Conservation (phyloP, 352 stramenopile genomes). For the Phytopythium helicoides region DNA sequence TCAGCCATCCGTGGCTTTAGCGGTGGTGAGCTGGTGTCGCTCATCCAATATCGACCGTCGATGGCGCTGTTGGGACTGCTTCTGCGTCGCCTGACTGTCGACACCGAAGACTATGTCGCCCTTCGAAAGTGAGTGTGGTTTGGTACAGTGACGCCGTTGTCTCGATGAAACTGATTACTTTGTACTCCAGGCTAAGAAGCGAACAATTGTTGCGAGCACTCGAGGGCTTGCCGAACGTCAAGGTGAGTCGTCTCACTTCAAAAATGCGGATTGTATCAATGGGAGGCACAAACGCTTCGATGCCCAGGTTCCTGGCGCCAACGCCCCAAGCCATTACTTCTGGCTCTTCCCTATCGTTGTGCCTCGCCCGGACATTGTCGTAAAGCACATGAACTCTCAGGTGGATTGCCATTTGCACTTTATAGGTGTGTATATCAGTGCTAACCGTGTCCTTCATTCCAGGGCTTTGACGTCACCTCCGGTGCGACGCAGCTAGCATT, state of each 20-base stretch:
- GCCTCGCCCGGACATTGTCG: slow-evolving; percentile 44
- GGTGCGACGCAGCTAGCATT: slow-evolving; percentile 71
- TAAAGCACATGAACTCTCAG: slow-evolving; percentile 70
- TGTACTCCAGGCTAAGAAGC: slow-evolving; percentile 50
- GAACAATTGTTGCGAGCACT: slow-evolving; percentile 55
- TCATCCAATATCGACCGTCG: slow-evolving; percentile 73
- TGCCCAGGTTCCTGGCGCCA: slow-evolving; percentile 27
- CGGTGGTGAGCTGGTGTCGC: slow-evolving; percentile 68
- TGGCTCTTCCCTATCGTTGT: slow-evolving; percentile 83
- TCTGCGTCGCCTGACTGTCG: slow-evolving; percentile 57
- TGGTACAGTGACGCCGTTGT: not conserved
- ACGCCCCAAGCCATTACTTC: slow-evolving; percentile 70
- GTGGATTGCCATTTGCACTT: slow-evolving; percentile 17
- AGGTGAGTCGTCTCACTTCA: slow-evolving; percentile 17
- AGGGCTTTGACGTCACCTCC: slow-evolving; percentile 83
- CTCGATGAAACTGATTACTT: not conserved
- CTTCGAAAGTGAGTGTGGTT: slow-evolving; percentile 54
- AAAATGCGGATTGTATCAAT: slow-evolving; percentile 1
- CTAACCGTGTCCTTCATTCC: slow-evolving; percentile 1
- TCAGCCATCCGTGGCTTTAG: slow-evolving; percentile 79
- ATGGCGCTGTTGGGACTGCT: slow-evolving; percentile 77
- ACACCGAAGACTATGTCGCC: slow-evolving; percentile 69
- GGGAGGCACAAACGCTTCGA: not conserved
- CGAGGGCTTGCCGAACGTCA: slow-evolving; percentile 51
- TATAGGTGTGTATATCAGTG: not conserved